Base-by-base conservation (phyloP, 1,284 basidiomycete species). In the Mycosarcoma mackinlayi region DNA sequence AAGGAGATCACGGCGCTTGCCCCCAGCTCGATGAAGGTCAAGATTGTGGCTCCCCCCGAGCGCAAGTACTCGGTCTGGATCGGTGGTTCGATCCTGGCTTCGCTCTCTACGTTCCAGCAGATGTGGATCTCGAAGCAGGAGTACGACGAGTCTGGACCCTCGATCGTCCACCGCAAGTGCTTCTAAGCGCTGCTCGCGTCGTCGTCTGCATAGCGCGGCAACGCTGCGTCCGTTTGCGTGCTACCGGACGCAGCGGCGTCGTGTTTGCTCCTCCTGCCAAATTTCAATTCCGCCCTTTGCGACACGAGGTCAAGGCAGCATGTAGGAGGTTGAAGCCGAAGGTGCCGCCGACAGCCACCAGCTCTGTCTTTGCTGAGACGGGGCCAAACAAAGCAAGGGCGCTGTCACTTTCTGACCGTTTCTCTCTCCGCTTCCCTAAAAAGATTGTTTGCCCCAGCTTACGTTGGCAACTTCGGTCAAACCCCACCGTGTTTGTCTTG, bases 21-120 rank as follows among this genome's bases (percentile, higher is more conserved):
- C 55, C 94, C 94, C 27, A 83, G 83, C 65, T 86, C 85, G 62
- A 87, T 96, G 91, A 96, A 94, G 90, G 91, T 95, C 87, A 83
- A 82, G 81, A 81, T 80, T 51, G 78, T 83, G 18, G 81, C 78
- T 41, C 79, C 79, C 21, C 81, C 78, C 45, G 78, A 78, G 78
- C 65, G 80, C 38, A 82, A 82, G 76, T 82, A 82, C 77, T 92
- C 92, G 55, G 94, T 96, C 85, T 98, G 94, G 94, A 98, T 98
- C 83, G 94, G 95, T 88, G 94, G 95, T 80, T 96, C 93, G 71
- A 98, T 98, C 84, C 87, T 97, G 71, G 93, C 93, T 34, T 96
- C 94, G 59, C 89, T 97, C 59, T 91, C 89, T 77, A 97, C 94
- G 73, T 97, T 97, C 93, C 94, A 96, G 87, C 86, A 87, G 84